Evolutionary conservation across 2,329 filamentous ascomycete genomes (phyloP), one percentile per base, ranked within the genome.

Genomic region (Triangularia setosa): DNA sequence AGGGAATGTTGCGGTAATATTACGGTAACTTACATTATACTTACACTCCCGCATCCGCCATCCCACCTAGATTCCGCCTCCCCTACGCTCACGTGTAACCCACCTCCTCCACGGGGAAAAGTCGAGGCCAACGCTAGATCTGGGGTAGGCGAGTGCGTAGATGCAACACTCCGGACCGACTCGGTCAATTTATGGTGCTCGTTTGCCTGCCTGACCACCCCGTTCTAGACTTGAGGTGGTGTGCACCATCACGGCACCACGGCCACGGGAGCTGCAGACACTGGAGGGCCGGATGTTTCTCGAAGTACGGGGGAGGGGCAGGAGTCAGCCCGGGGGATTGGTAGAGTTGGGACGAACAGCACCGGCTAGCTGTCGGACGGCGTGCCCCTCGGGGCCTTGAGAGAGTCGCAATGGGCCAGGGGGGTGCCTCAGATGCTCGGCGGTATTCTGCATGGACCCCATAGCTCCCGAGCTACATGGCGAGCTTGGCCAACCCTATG

Each of bases 151-250:
- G 56, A 25, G 44, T 30, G 56, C 56, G 23, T 25, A 59, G 61
- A 69, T 70, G 68, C 65, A 67, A 66, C 64, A 48, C 35, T 33
- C 65, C 69, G 69, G 69, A 63, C 70, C 70, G 70, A 71, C 65
- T 71, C 70, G 70, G 69, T 64, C 68, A 71, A 69, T 69, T 69
- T 67, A 57, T 57, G 35, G 14, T 33, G 60, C n/a, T 48, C 21
- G 58, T 64, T 53, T 27, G 58, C 24, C 58, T 67, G 58, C 55
- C 56, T 65, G 24, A 55, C 30, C 35, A 53, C 53, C 52, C 56
- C 12, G 21, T 28, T 33, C 28, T 55, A 55, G 25, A 12, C 57
- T 4, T 9, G 11, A 21, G 40, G 40, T 48, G 40, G 40, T 48
- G 40, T 48, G 40, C 40, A 48, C 40, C n/a, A 8, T 9, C 40